Conservation (phyloP, 2,329 filamentous ascomycete species). For the Penicillium sp. region DNA sequence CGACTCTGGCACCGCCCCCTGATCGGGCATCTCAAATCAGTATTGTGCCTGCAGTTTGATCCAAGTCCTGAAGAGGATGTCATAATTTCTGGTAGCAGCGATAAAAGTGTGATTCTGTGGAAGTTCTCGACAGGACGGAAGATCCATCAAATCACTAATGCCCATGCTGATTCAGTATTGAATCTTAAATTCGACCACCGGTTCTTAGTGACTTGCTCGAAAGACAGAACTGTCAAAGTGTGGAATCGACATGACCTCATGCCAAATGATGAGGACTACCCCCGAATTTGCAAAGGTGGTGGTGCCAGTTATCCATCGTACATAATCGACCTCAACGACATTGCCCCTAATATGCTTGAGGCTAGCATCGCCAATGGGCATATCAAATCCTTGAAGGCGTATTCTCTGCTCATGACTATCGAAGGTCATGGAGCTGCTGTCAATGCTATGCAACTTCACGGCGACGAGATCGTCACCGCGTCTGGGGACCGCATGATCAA, state of each 20-base stretch:
- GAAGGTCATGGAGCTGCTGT: constrained; percentile 89
- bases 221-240: constrained; percentile 95
- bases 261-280: constrained; percentile 50
- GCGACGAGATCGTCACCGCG: constrained; percentile 86
- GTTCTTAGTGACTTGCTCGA: constrained; percentile 93
- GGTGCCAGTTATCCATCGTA: constrained; percentile 56
- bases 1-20: constrained; percentile 76
- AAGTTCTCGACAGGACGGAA: constrained; percentile 86
- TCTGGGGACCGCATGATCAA: constrained; percentile 94
- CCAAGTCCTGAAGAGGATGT: constrained; percentile 83
- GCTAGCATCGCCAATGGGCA: constrained; percentile 47
- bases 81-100: constrained; percentile 93
- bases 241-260: constrained; percentile 79
- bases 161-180: constrained; percentile 87
- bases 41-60: constrained; percentile 94
- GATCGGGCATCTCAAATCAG: constrained; percentile 77
- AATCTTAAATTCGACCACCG: constrained; percentile 91
- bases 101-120: constrained; percentile 90
- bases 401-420: constrained; percentile 75
- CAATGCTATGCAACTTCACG: constrained; percentile 90
- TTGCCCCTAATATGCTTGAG: constrained; percentile 49
- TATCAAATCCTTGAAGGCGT: constrained; percentile 61
- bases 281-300: constrained; percentile 46
- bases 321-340: constrained; percentile 55
- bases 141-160: constrained; percentile 73